Percentiles rank a stretch among this genome's conserved stretches.
phyloP scores from a whole-genome alignment of 805 yeast genomes.

The Myxozyma mucilagina region DNA sequence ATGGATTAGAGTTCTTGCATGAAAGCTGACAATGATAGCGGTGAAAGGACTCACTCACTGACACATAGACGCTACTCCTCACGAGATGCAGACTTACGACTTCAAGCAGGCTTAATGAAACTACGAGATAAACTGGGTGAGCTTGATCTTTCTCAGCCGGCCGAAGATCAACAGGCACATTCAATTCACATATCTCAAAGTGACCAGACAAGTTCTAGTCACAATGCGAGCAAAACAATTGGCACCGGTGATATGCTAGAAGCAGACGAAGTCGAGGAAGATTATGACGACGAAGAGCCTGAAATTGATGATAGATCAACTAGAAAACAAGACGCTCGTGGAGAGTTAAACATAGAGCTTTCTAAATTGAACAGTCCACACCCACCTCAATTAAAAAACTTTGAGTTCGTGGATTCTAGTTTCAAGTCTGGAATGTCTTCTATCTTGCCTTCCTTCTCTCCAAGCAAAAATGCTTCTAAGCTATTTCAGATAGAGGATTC shows the following conservation, averaged over 20 bases:
- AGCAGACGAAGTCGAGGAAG: neutral
- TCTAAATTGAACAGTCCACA: conserved; percentile 17
- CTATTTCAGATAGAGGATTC: conserved; percentile 37
- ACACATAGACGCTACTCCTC: conserved; percentile 1
- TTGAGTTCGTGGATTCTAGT: conserved; percentile 11
- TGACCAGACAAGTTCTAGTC: neutral
- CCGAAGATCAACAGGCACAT: neutral
- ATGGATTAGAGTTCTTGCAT: neutral
- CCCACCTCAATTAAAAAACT: conserved; percentile 26
- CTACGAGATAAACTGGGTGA: conserved; percentile 20
- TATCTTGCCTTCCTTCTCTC: neutral
- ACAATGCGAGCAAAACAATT: neutral
- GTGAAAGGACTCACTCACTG: neutral
- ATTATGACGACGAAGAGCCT: conserved; percentile 3
- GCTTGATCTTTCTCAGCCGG: conserved; percentile 22
- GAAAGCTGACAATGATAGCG: neutral
- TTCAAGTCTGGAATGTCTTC: neutral
- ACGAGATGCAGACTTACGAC: neutral
- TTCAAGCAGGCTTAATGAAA: conserved; percentile 9
- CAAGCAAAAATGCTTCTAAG: conserved; percentile 31
- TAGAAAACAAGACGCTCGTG: conserved; percentile 3
- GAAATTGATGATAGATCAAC: conserved; percentile 12
- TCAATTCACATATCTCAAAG: neutral
- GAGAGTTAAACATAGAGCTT: conserved; percentile 13
- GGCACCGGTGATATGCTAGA: neutral